Conservation (phyloP, 148 eudicot genomes). For the Pharnaceum exiguum region DNA sequence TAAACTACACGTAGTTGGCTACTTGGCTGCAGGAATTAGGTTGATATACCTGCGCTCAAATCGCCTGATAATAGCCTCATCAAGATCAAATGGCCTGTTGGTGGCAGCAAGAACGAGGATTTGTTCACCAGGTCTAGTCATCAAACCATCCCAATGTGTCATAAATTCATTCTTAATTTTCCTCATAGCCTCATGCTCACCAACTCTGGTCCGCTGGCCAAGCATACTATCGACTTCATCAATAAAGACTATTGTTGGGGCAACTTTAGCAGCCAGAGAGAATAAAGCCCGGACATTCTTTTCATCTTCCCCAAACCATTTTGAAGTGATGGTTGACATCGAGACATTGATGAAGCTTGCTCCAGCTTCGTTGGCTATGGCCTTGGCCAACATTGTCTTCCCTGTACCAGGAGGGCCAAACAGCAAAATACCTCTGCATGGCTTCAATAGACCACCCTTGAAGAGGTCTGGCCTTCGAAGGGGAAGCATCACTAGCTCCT, state of each 20-base stretch:
- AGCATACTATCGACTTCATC: constrained; percentile 98
- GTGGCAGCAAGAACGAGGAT: constrained; percentile 97
- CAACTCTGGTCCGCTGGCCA: constrained; percentile 84
- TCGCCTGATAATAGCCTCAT: constrained; percentile 89
- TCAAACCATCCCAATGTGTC: constrained; percentile 94
- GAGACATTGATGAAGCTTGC: constrained; percentile 94
- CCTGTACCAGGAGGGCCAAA: constrained; percentile 97
- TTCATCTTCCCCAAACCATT: constrained; percentile 97
- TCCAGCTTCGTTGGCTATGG: constrained; percentile 96
- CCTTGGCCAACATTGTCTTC: constrained; percentile 93
- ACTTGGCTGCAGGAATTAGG: not conserved
- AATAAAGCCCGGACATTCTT: constrained; percentile 90
- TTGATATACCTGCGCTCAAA: constrained; percentile 83
- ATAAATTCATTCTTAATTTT: constrained; percentile 93
- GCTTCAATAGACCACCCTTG: constrained; percentile 91
- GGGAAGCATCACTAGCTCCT: constrained; percentile 91
- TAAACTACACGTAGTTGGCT: not conserved
- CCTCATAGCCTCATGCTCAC: constrained; percentile 97
- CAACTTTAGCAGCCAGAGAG: constrained; percentile 88
- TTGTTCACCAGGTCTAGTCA: constrained; percentile 76
- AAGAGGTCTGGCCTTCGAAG: constrained; percentile 86
- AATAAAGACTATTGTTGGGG: constrained; percentile 80
- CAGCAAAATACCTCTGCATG: constrained; percentile 79
- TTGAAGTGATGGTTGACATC: constrained; percentile 93
- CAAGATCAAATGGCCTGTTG: constrained; percentile 91